Conservation (phyloP, 495 filamentous ascomycete species). For the Alectoria sarmentosa region DNA sequence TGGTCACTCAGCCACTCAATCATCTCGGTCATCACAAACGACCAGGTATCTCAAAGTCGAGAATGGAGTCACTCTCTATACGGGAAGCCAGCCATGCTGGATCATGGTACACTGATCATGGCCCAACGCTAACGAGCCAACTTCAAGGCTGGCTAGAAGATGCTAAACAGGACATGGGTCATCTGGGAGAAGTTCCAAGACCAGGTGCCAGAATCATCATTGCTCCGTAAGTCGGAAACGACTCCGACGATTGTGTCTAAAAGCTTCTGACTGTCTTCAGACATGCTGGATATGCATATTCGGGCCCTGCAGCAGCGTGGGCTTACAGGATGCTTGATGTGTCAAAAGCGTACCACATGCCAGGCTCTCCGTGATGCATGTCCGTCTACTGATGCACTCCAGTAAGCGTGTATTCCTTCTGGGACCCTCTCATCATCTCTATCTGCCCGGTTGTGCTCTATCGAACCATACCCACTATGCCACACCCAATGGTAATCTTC, state of each 20-base stretch:
- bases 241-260: not conserved
- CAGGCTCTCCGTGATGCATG: not conserved
- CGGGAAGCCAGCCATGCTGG: constrained; percentile 65
- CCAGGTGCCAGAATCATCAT: constrained; percentile 82
- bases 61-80: constrained; percentile 41
- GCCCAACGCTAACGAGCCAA: constrained; percentile 53
- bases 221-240: constrained; percentile 67
- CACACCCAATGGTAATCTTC: constrained; percentile 78
- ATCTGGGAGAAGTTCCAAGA: constrained; percentile 55
- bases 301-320: constrained; percentile 87
- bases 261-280: constrained; percentile 39
- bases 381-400: constrained; percentile 4
- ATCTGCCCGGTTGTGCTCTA: constrained; percentile 69
- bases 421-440: constrained; percentile 86
- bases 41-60: not conserved
- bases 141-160: constrained; percentile 72
- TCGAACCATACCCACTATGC: constrained; percentile 67
- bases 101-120: constrained; percentile 76
- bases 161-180: constrained; percentile 59
- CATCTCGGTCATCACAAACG: not conserved
- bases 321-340: constrained; percentile 90
- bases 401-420: constrained; percentile 91
- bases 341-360: constrained; percentile 56
- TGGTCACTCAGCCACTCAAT: not conserved
- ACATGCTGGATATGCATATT: constrained; percentile 95